Evolutionary conservation across 2,329 filamentous ascomycete genomes (phyloP).

Genomic region (Penicillium olsonii): DNA sequence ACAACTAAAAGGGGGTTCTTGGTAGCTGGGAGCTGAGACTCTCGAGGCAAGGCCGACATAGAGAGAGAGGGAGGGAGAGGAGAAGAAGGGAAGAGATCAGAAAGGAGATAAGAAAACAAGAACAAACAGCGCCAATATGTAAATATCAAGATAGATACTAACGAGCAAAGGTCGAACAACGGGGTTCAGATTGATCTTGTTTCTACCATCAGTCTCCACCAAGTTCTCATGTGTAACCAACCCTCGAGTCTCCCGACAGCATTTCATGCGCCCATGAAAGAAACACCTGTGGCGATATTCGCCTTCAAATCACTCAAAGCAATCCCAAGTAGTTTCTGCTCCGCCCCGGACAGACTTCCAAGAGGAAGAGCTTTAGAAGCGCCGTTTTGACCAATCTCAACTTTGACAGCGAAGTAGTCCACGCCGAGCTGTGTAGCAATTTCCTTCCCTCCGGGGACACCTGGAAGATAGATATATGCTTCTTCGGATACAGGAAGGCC

Average conservation of each 20-base stretch:
- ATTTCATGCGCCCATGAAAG: conserved; percentile 4
- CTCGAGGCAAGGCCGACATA: no score
- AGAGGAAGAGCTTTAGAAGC: conserved; percentile 3
- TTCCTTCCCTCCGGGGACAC: conserved; percentile 4
- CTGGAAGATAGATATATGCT: conserved; percentile 7
- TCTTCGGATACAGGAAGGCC: conserved; percentile 4
- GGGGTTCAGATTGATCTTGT: background rate
- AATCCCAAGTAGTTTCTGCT: conserved; percentile 6
- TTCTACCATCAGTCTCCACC: background rate
- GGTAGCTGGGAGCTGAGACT: no score
- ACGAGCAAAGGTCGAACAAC: background rate
- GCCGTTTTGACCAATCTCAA: conserved; percentile 4
- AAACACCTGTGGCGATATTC: conserved; percentile 9
- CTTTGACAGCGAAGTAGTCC: conserved; percentile 10
- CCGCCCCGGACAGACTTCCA: conserved; percentile 5
- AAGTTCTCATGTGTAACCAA: no score
- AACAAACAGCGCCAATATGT: no score
- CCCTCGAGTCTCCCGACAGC: no score
- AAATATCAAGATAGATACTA: no score
- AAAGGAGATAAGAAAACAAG: no score
- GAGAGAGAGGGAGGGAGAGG: no score
- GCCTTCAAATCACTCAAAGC: conserved; percentile 4
- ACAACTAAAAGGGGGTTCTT: no score
- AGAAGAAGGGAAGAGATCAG: no score
- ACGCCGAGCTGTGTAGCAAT: conserved; percentile 8